These are phyloP conservation scores for Crassisporium funariophilum DNA, from an alignment of 768 basidiomycete genomes.

Conservation along the genomic window DNA sequence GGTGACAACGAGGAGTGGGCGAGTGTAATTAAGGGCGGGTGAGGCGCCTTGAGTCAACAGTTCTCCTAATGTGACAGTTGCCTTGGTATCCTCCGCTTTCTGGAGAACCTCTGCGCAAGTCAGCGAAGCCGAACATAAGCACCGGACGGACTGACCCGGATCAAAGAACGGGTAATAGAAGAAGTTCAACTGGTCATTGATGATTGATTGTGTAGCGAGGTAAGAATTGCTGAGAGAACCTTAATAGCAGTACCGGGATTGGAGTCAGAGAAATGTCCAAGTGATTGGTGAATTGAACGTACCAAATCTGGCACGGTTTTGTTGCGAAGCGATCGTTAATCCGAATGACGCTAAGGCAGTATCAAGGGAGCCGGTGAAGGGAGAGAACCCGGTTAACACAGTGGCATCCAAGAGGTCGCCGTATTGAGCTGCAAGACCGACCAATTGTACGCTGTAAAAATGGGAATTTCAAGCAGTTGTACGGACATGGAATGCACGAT, in stretches of 20 bases:
- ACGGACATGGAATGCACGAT: not conserved
- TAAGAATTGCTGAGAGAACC: slow-evolving; percentile 18
- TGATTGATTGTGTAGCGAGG: slow-evolving; percentile 12
- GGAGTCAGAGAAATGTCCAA: too few species aligned
- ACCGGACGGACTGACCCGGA: too few species aligned
- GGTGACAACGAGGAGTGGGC: slow-evolving; percentile 24
- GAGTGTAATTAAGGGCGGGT: slow-evolving; percentile 16
- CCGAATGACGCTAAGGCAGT: slow-evolving; percentile 18
- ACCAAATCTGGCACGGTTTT: slow-evolving; percentile 19
- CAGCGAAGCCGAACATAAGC: not conserved
- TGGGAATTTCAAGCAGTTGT: not conserved
- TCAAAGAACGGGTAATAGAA: slow-evolving; percentile 22
- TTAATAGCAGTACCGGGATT: too few species aligned
- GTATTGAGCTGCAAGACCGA: slow-evolving; percentile 18
- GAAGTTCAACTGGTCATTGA: slow-evolving; percentile 21
- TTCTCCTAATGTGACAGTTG: slow-evolving; percentile 22
- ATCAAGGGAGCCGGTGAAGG: slow-evolving; percentile 4
- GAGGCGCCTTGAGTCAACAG: slow-evolving; percentile 14
- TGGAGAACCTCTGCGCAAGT: slow-evolving; percentile 10
- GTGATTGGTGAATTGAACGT: too few species aligned
- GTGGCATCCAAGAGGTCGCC: slow-evolving; percentile 19
- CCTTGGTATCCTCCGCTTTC: slow-evolving; percentile 11
- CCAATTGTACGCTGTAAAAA: slow-evolving; percentile 14
- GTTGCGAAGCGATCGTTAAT: slow-evolving; percentile 17
- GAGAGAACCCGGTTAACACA: slow-evolving; percentile 22